Conservation (phyloP, 495 filamentous ascomycete genomes). For the Tetracladium setigerum region DNA sequence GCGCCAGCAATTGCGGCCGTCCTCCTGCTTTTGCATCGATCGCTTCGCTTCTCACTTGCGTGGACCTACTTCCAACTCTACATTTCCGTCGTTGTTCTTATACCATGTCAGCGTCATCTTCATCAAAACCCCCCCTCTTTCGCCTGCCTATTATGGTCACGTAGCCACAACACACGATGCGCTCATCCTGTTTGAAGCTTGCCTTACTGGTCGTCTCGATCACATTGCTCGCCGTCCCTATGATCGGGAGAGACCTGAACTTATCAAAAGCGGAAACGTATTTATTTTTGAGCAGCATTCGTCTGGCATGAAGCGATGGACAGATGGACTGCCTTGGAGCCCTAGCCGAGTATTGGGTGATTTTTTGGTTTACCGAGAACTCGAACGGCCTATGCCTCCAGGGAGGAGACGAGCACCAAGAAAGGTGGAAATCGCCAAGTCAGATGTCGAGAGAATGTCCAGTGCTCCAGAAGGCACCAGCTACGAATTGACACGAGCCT, state of each 20-base stretch:
- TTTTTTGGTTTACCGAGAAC: constrained; percentile 79
- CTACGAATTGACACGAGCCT: too few species aligned
- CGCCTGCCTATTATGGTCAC: constrained; percentile 51
- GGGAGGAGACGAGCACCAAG: constrained; percentile 82
- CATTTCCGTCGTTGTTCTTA: too few species aligned
- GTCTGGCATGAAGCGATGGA: constrained; percentile 87
- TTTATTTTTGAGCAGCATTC: constrained; percentile 83
- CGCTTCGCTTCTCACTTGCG: too few species aligned
- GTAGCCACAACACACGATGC: constrained; percentile 64
- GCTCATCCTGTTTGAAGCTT: constrained; percentile 63
- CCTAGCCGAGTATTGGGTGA: constrained; percentile 80
- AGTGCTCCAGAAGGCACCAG: too few species aligned
- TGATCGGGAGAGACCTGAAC: constrained; percentile 61
- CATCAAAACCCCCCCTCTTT: constrained; percentile 16
- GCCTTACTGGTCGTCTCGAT: constrained; percentile 52
- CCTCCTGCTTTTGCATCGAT: too few species aligned
- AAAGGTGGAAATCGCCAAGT: too few species aligned
- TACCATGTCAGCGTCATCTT: too few species aligned
- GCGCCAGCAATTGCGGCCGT: too few species aligned
- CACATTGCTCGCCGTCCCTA: constrained; percentile 75
- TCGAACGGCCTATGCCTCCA: constrained; percentile 67
- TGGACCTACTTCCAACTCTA: too few species aligned
- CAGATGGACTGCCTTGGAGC: constrained; percentile 79
- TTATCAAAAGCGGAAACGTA: constrained; percentile 72
- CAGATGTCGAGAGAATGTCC: too few species aligned